phyloP scores from a whole-genome alignment of 176 grass and related monocot species.

The Cenchrus americanus region DNA sequence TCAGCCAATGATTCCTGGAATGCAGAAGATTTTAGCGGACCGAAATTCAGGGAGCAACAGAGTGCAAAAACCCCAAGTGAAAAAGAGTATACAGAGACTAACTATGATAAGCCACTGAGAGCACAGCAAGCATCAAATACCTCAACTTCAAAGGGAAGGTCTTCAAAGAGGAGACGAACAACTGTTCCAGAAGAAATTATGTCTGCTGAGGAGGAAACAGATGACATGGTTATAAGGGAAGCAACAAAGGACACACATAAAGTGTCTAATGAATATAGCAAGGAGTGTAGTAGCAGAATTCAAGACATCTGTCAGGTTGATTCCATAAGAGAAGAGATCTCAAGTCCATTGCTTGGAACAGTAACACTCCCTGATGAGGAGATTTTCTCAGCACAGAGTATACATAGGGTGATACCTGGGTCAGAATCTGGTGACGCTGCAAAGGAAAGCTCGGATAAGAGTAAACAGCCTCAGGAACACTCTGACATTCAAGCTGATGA shows the following conservation, averaged over 20 bases:
- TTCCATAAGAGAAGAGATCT: neutral
- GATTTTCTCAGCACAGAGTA: neutral
- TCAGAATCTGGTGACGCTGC: slow-evolving; percentile 9
- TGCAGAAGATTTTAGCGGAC: neutral
- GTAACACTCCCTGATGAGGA: neutral
- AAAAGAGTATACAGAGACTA: slow-evolving; percentile 5
- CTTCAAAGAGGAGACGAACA: slow-evolving; percentile 43
- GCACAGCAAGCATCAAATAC: slow-evolving; percentile 14
- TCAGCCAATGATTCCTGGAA: neutral
- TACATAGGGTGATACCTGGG: neutral
- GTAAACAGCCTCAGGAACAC: neutral
- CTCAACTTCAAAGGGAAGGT: slow-evolving; percentile 29
- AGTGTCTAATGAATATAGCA: neutral
- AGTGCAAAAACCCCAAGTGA: neutral
- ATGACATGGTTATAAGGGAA: neutral
- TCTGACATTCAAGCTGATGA: neutral
- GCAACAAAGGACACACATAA: neutral
- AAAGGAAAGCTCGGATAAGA: neutral
- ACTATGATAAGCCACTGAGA: neutral
- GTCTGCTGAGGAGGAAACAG: slow-evolving; percentile 23
- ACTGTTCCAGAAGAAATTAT: slow-evolving; percentile 17
- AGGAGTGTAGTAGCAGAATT: neutral
- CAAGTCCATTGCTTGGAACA: slow-evolving; percentile 22
- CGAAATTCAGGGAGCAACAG: slow-evolving; percentile 11
- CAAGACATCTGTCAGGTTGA: slow-evolving; percentile 8